Base-by-base conservation (phyloP, 139 green algal species). In the Coelastrella sp. region DNA sequence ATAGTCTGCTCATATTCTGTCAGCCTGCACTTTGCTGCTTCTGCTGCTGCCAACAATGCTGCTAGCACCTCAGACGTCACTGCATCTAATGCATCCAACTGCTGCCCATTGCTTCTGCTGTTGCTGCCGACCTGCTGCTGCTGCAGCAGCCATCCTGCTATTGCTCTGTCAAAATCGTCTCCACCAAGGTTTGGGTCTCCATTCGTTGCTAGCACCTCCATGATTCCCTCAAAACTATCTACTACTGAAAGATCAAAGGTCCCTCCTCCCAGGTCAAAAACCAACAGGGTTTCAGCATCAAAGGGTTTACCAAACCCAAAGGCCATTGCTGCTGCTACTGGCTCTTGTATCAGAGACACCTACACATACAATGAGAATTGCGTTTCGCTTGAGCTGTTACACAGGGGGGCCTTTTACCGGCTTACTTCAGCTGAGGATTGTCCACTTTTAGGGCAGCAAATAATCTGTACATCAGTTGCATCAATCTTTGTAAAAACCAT, bases 251-350 rank as follows among this genome's bases (percentile, higher is more conserved):
- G 74, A 66, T 98, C 95, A 53, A 93, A 91, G 0, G 95, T 98
- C 48, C 95, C 95, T 4, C 95, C 95, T 1, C 95, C 95, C 34
- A 98, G 84, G 82, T 98, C 95, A 84, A 96, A 92, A 73, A 98
- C 95, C 34, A 98, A 90, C 60, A 97, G 80, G 0, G 90, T 94
- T 34, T 92, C 87, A 17, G 87, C 41, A 80, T 89, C 25, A 38
- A 82, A 53, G 81, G 78, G 45, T 81, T 87, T 86, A 48, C 92
- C 91, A 37, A 95, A 93, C 71, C 94, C 95, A 85, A 96, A 94
- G 2, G 94, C 94, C 51, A 97, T 88, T 13, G 94, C 93, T 2
- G 93, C 94, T 23, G 93, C 94, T 45, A 96, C 93, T 25, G 93
- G 93, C 87, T 96, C 92, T 27, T 93, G 87, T 37, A 87, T 19